phyloP scores from a whole-genome alignment of 192 early-diverging fungal genomes.

The Pecoramyces ruminantium region DNA sequence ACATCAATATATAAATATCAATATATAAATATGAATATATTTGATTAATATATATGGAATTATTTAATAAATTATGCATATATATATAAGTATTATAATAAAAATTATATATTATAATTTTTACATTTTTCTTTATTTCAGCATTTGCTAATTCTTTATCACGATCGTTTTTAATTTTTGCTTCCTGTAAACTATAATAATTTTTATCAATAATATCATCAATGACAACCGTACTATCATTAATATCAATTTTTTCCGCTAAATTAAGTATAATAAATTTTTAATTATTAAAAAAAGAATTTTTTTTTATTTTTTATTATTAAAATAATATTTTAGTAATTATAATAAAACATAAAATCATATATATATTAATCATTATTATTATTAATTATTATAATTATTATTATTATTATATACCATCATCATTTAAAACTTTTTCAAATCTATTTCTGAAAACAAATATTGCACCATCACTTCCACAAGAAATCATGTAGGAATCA shows the following conservation, averaged over 20 bases:
- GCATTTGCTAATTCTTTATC: constrained; percentile 34
- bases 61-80: too few relatives aligned
- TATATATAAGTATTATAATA: too few relatives aligned
- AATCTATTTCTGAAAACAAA: constrained; percentile 15
- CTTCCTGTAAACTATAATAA: constrained; percentile 35
- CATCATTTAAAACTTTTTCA: not conserved
- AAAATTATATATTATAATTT: too few relatives aligned
- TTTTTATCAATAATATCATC: constrained; percentile 28
- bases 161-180: constrained; percentile 34
- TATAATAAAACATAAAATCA: too few relatives aligned
- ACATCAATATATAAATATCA: not conserved
- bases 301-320: too few relatives aligned
- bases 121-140: constrained; percentile 30
- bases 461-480: constrained; percentile 31
- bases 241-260: not conserved
- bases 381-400: too few relatives aligned
- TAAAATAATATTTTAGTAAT: too few relatives aligned
- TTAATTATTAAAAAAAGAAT: too few relatives aligned
- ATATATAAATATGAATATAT: too few relatives aligned
- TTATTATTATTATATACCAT: not conserved
- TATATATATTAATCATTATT: too few relatives aligned
- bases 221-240: not conserved
- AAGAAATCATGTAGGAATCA: constrained; percentile 22
- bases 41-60: too few relatives aligned
- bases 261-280: too few relatives aligned